These are phyloP conservation scores for Chaetomium fimeti DNA, from an alignment of 495 filamentous ascomycete species.

Conservation along the genomic window DNA sequence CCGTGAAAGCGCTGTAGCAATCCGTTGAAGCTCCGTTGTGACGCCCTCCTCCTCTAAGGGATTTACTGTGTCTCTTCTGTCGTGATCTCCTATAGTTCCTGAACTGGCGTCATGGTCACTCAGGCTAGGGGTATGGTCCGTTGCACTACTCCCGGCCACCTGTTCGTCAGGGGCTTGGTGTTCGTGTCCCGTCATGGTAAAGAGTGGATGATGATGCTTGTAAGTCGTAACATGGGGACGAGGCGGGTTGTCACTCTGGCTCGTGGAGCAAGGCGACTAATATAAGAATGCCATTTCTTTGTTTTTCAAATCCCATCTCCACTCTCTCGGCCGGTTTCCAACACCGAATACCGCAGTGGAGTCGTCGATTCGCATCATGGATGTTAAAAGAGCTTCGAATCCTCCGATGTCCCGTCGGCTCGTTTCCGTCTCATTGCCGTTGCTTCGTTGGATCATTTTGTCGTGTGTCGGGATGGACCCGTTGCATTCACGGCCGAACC, in stretches of 20 bases:
- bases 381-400: not conserved
- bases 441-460: not conserved
- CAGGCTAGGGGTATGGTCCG: not conserved
- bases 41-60: slow-evolving; percentile 21
- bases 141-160: not conserved
- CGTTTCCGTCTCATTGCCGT: not conserved
- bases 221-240: not conserved
- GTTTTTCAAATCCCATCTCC: not conserved
- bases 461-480: not conserved
- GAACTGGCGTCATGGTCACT: not conserved
- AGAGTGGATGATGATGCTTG: not conserved
- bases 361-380: not conserved
- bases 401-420: not conserved
- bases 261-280: not conserved
- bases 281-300: not conserved
- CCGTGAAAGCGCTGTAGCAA: slow-evolving; percentile 31
- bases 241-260: not conserved
- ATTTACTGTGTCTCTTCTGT: not conserved
- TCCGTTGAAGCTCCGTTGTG: slow-evolving; percentile 26
- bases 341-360: slow-evolving; percentile 3
- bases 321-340: not conserved
- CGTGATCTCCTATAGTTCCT: not conserved
- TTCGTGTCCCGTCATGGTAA: not conserved
- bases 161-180: not conserved
- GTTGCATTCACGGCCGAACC: not conserved